Evolutionary conservation across 805 yeast genomes (phyloP).

Genomic region (Lipomyces mesembrius): DNA sequence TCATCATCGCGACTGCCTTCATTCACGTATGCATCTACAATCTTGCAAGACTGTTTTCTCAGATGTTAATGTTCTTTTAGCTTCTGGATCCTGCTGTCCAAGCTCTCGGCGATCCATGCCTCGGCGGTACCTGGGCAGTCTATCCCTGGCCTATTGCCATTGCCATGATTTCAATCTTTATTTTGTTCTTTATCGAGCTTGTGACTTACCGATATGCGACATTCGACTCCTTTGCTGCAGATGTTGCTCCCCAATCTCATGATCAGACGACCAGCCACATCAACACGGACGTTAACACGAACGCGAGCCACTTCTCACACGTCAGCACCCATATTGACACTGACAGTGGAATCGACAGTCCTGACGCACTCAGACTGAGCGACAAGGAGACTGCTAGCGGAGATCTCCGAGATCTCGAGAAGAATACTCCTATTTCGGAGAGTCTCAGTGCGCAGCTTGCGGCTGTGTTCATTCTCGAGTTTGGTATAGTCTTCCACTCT

Average conservation of each 20-base stretch:
- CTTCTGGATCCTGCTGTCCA: conserved; percentile 35
- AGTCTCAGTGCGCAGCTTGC: conserved; percentile 42
- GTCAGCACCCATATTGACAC: conserved; percentile 36
- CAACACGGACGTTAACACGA: conserved; percentile 14
- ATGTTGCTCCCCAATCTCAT: background rate
- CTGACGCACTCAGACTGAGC: conserved; percentile 16
- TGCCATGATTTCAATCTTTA: conserved; percentile 53
- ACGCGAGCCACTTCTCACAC: conserved; percentile 31
- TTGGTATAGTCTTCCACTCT: conserved; percentile 83
- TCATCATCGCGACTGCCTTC: conserved; percentile 75
- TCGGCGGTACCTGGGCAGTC: conserved; percentile 48
- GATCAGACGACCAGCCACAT: background rate
- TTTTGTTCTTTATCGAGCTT: conserved; percentile 56
- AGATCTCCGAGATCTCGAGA: conserved; percentile 18
- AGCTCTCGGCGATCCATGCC: conserved; percentile 32
- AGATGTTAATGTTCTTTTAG: background rate
- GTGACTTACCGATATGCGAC: conserved; percentile 50
- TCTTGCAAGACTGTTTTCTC: background rate
- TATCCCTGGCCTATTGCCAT: conserved; percentile 66
- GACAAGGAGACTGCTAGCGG: conserved; percentile 11
- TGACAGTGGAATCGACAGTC: conserved; percentile 20
- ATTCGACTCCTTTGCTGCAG: conserved; percentile 18
- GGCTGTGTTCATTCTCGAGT: conserved; percentile 65
- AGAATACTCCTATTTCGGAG: conserved; percentile 13
- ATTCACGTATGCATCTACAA: conserved; percentile 57